Evolutionary conservation across 345 rosid genomes (phyloP).

Genomic region (Crucihimalaya himalaica): DNA sequence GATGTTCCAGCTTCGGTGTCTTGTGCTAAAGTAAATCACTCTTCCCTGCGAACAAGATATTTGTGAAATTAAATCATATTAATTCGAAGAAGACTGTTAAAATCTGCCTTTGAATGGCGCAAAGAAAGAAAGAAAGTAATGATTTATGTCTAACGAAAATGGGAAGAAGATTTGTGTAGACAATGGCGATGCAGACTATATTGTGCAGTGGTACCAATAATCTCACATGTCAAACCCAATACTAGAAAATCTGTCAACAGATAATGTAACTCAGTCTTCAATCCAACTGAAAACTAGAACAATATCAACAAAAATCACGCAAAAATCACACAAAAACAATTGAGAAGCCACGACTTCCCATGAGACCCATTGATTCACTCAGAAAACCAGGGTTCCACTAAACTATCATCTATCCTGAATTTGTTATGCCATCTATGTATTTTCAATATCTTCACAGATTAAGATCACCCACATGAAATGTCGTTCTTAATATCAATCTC

Average conservation of each 20-base stretch:
- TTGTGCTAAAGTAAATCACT: constrained; percentile 10
- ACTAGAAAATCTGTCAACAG: not conserved
- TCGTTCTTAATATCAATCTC: not conserved
- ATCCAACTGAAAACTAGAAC: not conserved
- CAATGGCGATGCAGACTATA: not conserved
- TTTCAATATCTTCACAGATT: not conserved
- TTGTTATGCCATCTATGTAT: not conserved
- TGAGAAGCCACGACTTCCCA: not conserved
- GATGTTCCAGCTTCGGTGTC: not conserved
- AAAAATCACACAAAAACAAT: not conserved
- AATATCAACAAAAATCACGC: not conserved
- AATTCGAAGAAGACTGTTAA: not conserved
- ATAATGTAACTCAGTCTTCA: not conserved
- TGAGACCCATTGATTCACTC: not conserved
- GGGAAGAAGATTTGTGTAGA: constrained; percentile 14
- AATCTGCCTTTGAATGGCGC: not conserved
- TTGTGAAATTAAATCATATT: not conserved
- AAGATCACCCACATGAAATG: not conserved
- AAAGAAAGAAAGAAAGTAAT: too few species aligned
- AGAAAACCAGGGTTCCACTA: not conserved
- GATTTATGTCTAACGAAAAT: not conserved
- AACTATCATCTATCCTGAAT: not conserved
- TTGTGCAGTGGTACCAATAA: not conserved
- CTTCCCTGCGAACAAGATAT: constrained; percentile 32
- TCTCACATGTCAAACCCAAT: not conserved